A percentile compares a stretch with the other conserved stretches of the same genome.
Conservation (phyloP, 1,284 basidiomycete genomes). For the Rhodotorula sp. region DNA sequence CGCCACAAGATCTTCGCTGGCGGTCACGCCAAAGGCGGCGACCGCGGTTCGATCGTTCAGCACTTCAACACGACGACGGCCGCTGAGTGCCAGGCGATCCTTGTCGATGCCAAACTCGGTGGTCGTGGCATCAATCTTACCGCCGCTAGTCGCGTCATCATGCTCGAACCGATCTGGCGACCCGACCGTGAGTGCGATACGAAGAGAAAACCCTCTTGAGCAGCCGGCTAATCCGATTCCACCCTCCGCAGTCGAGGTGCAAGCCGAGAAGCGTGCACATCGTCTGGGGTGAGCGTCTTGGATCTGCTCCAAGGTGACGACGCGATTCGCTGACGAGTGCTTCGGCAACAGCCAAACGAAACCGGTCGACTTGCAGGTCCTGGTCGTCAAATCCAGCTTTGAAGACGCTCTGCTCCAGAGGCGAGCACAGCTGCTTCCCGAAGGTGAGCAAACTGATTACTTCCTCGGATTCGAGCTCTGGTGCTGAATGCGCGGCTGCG, state of each 20-base stretch:
- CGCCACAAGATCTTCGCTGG: conserved; percentile 36
- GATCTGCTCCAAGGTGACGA: no score
- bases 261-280: conserved; percentile 38
- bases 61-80: conserved; percentile 32
- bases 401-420: conserved; percentile 30
- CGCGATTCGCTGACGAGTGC: no score
- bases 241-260: conserved; percentile 27
- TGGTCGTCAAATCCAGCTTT: conserved; percentile 30
- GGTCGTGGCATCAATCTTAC: conserved; percentile 36
- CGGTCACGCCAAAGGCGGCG: conserved; percentile 8
- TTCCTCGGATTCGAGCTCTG: no score
- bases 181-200: conserved; percentile 2
- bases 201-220: not conserved
- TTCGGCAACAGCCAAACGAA: conserved; percentile 23
- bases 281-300: conserved; percentile 23
- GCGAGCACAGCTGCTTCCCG: conserved; percentile 14
- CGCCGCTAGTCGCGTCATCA: conserved; percentile 29
- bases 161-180: conserved; percentile 37
- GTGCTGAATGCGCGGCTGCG: not conserved
- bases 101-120: conserved; percentile 36
- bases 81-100: conserved; percentile 28
- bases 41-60: conserved; percentile 30
- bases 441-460: conserved; percentile 2
- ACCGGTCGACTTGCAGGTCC: conserved; percentile 31
- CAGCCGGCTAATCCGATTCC: not conserved